Evolutionary conservation across 2,329 filamentous ascomycete genomes (phyloP).

Genomic region (Emergomyces orientalis): DNA sequence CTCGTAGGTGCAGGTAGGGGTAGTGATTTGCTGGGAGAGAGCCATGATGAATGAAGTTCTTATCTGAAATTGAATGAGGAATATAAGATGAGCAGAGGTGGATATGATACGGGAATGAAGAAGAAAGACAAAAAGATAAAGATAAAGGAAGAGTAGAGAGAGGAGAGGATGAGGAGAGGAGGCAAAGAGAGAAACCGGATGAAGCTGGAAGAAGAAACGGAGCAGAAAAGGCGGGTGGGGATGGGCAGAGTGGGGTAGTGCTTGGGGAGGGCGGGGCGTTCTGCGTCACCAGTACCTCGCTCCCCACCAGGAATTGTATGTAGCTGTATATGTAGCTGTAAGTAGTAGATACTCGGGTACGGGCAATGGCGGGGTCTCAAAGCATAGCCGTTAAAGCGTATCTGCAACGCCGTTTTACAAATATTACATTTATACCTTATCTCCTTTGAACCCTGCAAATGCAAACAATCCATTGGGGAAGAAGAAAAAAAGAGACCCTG

Average conservation of each 20-base stretch:
- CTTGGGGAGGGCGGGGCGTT: not conserved
- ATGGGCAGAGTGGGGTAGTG: not conserved
- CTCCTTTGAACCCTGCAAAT: too few species aligned
- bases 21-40: conserved; percentile 32
- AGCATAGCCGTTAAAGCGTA: not conserved
- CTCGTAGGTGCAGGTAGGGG: conserved; percentile 33
- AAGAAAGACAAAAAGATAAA: too few species aligned
- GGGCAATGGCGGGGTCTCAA: not conserved
- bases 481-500: not conserved
- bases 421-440: too few species aligned
- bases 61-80: not conserved
- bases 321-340: not conserved
- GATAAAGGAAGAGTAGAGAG: too few species aligned
- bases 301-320: too few species aligned
- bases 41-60: conserved; percentile 28
- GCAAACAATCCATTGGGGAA: too few species aligned
- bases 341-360: not conserved
- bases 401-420: too few species aligned
- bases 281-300: not conserved
- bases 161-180: not conserved
- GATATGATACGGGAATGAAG: not conserved
- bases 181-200: too few species aligned
- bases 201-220: not conserved
- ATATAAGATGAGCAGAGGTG: not conserved
- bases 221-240: too few species aligned